Percentiles rank a stretch among this genome's conserved stretches.
These are phyloP conservation scores for Solanum sejunctum DNA, from an alignment of 257 asterid species.

Conservation along the genomic window DNA sequence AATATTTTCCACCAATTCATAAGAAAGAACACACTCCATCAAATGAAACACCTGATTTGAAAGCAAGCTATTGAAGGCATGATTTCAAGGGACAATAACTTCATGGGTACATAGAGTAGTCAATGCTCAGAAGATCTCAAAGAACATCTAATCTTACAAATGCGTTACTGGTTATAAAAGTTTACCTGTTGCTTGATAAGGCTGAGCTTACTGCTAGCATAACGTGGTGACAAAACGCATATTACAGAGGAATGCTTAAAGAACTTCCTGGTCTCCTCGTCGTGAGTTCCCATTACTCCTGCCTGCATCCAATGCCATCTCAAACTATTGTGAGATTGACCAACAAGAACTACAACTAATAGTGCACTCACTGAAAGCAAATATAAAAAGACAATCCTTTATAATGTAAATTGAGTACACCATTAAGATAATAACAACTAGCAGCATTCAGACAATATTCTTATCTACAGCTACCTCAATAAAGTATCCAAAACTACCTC, in stretches of 20 bases:
- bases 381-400: not conserved
- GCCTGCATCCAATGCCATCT: constrained; percentile 28
- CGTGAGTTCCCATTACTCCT: constrained; percentile 86
- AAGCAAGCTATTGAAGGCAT: not conserved
- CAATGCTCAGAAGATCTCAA: not conserved
- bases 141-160: not conserved
- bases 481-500: not conserved
- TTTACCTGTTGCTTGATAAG: constrained; percentile 67
- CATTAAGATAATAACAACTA: not conserved
- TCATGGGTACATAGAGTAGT: not conserved
- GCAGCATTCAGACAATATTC: not conserved
- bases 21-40: not conserved
- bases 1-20: not conserved
- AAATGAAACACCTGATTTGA: not conserved
- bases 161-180: not conserved
- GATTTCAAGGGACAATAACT: not conserved
- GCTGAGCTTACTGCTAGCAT: constrained; percentile 77
- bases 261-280: constrained; percentile 83
- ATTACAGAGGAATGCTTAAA: constrained; percentile 79
- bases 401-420: not conserved
- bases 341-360: not conserved
- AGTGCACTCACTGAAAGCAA: not conserved
- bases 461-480: not conserved
- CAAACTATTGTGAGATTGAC: constrained; percentile 3
- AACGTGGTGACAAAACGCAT: constrained; percentile 82